Evolutionary conservation across 148 eudicot genomes (phyloP).

Genomic region (Suaeda aralocaspica): DNA sequence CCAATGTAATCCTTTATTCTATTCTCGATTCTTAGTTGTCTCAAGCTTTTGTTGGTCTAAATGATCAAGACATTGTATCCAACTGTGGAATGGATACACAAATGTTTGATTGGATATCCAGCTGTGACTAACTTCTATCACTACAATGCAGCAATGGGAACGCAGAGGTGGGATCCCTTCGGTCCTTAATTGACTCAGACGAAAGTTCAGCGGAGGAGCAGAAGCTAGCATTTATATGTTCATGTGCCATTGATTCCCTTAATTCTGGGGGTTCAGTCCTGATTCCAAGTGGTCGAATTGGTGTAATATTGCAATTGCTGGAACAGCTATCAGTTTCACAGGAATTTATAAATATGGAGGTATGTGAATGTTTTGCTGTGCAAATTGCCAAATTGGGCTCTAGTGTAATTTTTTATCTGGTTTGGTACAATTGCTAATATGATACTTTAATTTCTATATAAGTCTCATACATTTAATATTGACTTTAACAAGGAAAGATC

Average conservation of each 20-base stretch:
- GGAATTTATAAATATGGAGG: slow-evolving; percentile 53
- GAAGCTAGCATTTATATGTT: slow-evolving; percentile 63
- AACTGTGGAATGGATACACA: not conserved
- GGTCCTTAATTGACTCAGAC: slow-evolving; percentile 38
- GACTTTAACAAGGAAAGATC: not conserved
- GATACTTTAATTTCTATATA: not conserved
- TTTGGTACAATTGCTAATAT: not conserved
- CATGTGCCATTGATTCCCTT: slow-evolving; percentile 57
- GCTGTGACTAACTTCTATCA: slow-evolving; percentile 3
- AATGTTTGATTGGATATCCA: not conserved
- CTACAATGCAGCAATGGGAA: slow-evolving; percentile 35
- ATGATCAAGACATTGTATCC: not conserved
- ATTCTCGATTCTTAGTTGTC: not conserved
- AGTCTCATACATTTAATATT: not conserved
- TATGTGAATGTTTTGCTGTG: slow-evolving; percentile 17
- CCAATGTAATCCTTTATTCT: slow-evolving; percentile 14
- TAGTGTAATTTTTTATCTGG: not conserved
- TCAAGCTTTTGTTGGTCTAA: not conserved
- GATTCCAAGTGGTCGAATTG: slow-evolving; percentile 68
- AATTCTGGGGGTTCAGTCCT: slow-evolving; percentile 77
- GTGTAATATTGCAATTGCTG: slow-evolving; percentile 63
- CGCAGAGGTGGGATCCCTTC: slow-evolving; percentile 20
- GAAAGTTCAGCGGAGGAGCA: slow-evolving; percentile 62
- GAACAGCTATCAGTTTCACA: slow-evolving; percentile 49
- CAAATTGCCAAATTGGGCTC: not conserved